A percentile compares a stretch with the other conserved stretches of the same genome.
These are phyloP conservation scores for Penstemon davidsonii DNA, from an alignment of 257 asterid species.

Conservation along the genomic window DNA sequence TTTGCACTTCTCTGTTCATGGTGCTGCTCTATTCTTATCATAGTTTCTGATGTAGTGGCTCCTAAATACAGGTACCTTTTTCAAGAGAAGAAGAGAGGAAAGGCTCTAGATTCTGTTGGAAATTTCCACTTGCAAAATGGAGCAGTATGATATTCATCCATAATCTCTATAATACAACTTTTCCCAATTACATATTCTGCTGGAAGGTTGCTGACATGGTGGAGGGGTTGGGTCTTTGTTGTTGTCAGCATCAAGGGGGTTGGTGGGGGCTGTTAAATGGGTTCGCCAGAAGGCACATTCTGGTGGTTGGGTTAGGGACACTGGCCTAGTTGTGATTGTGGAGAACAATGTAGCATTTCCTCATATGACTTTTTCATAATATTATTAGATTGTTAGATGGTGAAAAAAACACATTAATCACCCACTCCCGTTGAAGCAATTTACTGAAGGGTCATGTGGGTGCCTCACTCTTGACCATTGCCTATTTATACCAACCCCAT, in stretches of 20 bases:
- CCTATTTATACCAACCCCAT: not conserved
- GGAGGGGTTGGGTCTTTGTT: not conserved
- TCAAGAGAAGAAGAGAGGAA: conserved; percentile 88
- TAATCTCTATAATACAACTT: conserved; percentile 5
- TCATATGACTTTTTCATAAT: not conserved
- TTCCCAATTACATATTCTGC: not conserved
- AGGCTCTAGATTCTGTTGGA: conserved; percentile 93
- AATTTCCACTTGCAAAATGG: conserved; percentile 97
- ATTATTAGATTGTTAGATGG: not conserved
- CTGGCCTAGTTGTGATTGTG: not conserved
- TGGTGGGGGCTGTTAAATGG: not conserved
- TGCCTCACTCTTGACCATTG: not conserved
- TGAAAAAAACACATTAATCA: too few relatives aligned
- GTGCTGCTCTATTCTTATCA: not conserved
- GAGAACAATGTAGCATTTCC: not conserved
- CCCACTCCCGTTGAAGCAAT: not conserved
- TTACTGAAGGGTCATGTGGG: not conserved
- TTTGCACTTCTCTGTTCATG: conserved; percentile 3
- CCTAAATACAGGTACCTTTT: conserved; percentile 68
- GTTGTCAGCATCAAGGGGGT: not conserved
- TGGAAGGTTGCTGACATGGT: not conserved
- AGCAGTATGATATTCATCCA: conserved; percentile 63
- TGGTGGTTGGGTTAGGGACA: not conserved
- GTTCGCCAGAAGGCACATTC: not conserved
- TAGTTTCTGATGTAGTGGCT: conserved; percentile 19